Evolutionary conservation across 768 basidiomycete genomes (phyloP), one percentile per base, ranked within the genome.

Genomic region (Mycena galopus): DNA sequence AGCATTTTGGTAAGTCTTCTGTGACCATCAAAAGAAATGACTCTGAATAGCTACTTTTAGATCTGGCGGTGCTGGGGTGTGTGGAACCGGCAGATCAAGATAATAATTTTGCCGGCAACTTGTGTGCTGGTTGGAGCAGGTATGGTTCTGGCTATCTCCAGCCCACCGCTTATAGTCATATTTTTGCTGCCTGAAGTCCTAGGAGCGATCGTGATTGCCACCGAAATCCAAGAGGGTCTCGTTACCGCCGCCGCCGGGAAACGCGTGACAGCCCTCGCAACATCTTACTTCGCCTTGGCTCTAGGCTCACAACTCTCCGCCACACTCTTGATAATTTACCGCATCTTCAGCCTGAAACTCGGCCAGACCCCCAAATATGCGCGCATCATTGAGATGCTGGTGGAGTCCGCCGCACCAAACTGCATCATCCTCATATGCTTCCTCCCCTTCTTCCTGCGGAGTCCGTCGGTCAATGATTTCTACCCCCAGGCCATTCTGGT

Each of bases 391-490:
- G 55, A 56, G 55, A 56, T 56, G 30, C 6, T 56, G 27, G 29
- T 56, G 17, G 55, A 56, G 30, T 56, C 55, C 7, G 55, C 55
- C 30, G 55, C 55, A 56, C 55, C 55, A 56, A 56, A 56, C 19
- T 56, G 55, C 55, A 30, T 56, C 55, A 30, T 56, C 29, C 29
- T 56, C 6, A 30, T 56, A 10, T 17, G 14, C 17, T 21, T 56
- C 55, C 29, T 56, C 55, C 55, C 51, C 30, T 56, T 56, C 30
- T 56, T 30, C 29, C 29, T 56, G 55, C n/a, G n/a, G 3, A 21
- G 17, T 30, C 27, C 27, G 29, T 56, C 55, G 29, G 14, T 56
- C 55, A 32, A 30, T 56, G 12, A 16, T 32, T 30, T 0, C 27
- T 56, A 56, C 29, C 55, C 53, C 9, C 55, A 56, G 30, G 55